Percentiles rank a stretch among this genome's conserved stretches.
Conservation (phyloP, 1,139 yeast species). For the Martiniozyma asiatica region DNA sequence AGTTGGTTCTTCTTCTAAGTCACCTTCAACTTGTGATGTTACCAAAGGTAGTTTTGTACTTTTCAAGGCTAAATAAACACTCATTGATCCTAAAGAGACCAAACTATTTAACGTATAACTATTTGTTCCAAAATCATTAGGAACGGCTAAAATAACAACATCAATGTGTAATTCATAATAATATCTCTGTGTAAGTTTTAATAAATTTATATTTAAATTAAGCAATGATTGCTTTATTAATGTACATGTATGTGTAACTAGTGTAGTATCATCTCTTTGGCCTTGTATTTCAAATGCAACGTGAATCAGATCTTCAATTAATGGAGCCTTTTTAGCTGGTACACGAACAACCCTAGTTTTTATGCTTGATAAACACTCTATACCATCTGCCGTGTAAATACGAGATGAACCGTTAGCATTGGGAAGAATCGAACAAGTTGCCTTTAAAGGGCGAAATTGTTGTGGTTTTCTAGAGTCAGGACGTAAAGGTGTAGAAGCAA, state of each 20-base stretch:
- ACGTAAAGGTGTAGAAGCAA: conserved; percentile 20
- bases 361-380: conserved; percentile 84
- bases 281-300: conserved; percentile 72
- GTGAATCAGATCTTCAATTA: conserved; percentile 37
- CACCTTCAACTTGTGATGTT: conserved; percentile 42
- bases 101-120: conserved; percentile 45
- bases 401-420: conserved; percentile 88
- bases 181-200: conserved; percentile 61
- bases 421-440: conserved; percentile 69
- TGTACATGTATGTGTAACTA: conserved; percentile 46
- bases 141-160: conserved; percentile 58
- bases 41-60: conserved; percentile 69
- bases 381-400: conserved; percentile 75
- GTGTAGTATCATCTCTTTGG: conserved; percentile 55
- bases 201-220: conserved; percentile 33
- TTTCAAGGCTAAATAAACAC: conserved; percentile 68
- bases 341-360: conserved; percentile 75
- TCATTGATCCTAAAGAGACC: conserved; percentile 65
- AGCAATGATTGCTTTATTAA: conserved; percentile 34
- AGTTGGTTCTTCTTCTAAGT: conserved; percentile 77
- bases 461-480: conserved; percentile 57
- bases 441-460: conserved; percentile 80
- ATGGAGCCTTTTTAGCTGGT: too few species aligned
- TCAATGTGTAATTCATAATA: conserved; percentile 70
- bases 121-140: conserved; percentile 29